phyloP scores from a whole-genome alignment of 129 eudicot species.

The carrot (Daucus carota) region DH1_v3.0 NC_030383.2:53011501-53012000 shows the following conservation, averaged over 20 bases:
- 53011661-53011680: conserved; percentile 42
- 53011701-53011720: no score
- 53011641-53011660: conserved; percentile 39
- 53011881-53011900: not conserved
- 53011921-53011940: not conserved
- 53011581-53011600: conserved; percentile 61
- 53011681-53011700: no score
- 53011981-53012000: conserved; percentile 80
- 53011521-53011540: conserved; percentile 92
- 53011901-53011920: not conserved
- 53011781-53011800: conserved; percentile 99
- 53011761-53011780: conserved; percentile 57
- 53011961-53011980: conserved; percentile 88
- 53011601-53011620: conserved; percentile 56
- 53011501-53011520: conserved; percentile 90
- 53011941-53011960: conserved; percentile 22
- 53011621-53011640: not conserved
- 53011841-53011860: not conserved
- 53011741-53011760: no score
- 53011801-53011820: conserved; percentile 63
- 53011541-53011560: conserved; percentile 75
- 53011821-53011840: conserved; percentile 73
- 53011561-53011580: conserved; percentile 64
- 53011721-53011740: no score
- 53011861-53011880: not conserved